A percentile compares a stretch with the other conserved stretches of the same genome.
These are phyloP conservation scores for Sporodiniella umbellata DNA, from an alignment of 371 early-diverging fungal species.

Conservation along the genomic window DNA sequence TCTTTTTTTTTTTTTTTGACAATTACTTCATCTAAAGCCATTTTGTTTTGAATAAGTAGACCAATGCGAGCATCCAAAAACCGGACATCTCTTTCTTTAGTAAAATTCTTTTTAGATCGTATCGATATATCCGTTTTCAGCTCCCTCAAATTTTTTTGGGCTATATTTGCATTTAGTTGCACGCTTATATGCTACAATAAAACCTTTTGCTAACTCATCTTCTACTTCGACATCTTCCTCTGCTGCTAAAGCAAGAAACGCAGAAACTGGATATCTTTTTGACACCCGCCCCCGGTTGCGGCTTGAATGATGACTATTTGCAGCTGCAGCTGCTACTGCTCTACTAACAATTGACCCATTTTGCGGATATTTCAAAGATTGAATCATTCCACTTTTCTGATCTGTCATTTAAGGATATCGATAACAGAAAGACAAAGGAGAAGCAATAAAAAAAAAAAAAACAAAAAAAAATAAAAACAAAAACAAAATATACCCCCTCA, in stretches of 20 bases:
- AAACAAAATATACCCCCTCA: too few species aligned
- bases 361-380: slow-evolving; percentile 34
- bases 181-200: neutral
- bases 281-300: slow-evolving; percentile 22
- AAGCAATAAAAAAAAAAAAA: neutral
- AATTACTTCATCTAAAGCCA: slow-evolving; percentile 82
- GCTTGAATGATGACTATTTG: slow-evolving; percentile 31
- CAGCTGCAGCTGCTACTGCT: slow-evolving; percentile 40
- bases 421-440: neutral
- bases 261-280: slow-evolving; percentile 82
- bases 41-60: slow-evolving; percentile 87
- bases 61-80: slow-evolving; percentile 91
- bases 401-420: slow-evolving; percentile 24
- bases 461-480: neutral
- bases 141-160: slow-evolving; percentile 79
- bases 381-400: slow-evolving; percentile 45
- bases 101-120: slow-evolving; percentile 94
- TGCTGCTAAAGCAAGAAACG: slow-evolving; percentile 88
- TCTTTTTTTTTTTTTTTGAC: too few species aligned
- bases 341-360: slow-evolving; percentile 33
- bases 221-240: slow-evolving; percentile 93
- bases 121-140: slow-evolving; percentile 84
- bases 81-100: slow-evolving; percentile 90
- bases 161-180: slow-evolving; percentile 27
- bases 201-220: slow-evolving; percentile 79